Base-by-base conservation (phyloP, 2,329 filamentous ascomycete species). In the Neonectria ditissima region DNA sequence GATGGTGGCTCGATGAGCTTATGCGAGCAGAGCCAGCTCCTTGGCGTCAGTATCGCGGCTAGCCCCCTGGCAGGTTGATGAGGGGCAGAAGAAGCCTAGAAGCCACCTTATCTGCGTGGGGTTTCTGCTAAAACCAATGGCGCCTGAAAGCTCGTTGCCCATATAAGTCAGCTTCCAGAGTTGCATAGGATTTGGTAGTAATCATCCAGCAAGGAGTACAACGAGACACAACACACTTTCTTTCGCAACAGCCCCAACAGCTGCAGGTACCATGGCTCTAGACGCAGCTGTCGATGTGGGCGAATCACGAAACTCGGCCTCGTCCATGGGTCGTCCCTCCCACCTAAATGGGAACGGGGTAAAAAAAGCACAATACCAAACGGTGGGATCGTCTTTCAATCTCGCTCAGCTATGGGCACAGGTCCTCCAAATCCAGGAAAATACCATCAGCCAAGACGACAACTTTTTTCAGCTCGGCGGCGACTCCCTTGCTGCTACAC, bases 391-490 rank as follows among this genome's bases (percentile, higher is more conserved):
- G 6, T 43, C 16, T 54, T 5, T 63, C 7, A 50, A 50, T n/a
- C 55, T 63, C 9, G 43, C 11, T 14, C 41, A 50, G 7, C 26
- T 63, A 5, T 63, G 60, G 60, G 54, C 60, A 32, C 26, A 50
- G 10, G 32, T 59, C 26, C 60, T 63, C 10, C 18, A 11, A 44
- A 47, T 47, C 6, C 5, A 59, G 9, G 10, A 54, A 54, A 44
- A 59, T 7, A 34, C 55, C 32, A 63, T 63, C 28, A 34, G 43
- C 9, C 41, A 37, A 41, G 50, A 63, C 20, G 60, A 63, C 41
- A 63, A 59, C 54, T 63, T 63, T 32, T 63, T 63, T 32, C 48
- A 63, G 24, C 60, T 59, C 11, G 60, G 60, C 10, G 60, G 60
- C 14, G 60, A 63, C 18, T 63, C 60, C 4, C 18, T 63, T 13